Evolutionary conservation across 352 stramenopile genomes (phyloP), one percentile per base, ranked within the genome.

Genomic region (Phytopythium boreale): DNA sequence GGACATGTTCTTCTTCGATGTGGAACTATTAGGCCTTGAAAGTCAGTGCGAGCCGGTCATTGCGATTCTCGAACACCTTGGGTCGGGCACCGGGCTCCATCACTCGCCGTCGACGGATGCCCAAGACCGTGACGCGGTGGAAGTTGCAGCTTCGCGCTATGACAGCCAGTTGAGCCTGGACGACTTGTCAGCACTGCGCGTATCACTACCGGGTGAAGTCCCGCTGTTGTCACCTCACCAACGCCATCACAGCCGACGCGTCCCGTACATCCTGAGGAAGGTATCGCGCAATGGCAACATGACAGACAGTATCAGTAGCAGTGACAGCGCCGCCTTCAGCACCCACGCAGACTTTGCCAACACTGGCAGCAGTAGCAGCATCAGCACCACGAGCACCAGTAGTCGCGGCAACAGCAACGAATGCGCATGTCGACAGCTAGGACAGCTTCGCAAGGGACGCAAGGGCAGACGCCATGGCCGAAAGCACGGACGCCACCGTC

Each of bases 1-100:
- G 10, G 59, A 68, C 31, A 59, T 79, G 49, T 88, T 79, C 64
- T 82, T 76, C 61, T 84, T 88, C 22, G 77, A 88, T 58, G 72
- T 79, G 20, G 67, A 72, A 14, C 70, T 71, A 27, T 71, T 82
- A 43, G 69, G 71, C 20, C 44, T 75, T 22, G 10, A 15, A 27
- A 50, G 14, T n/a, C 17, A 56, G 27, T 15, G 26, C 17, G 26
- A 24, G 2, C 49, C 49, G 4, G 26, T 19, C 49, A 56, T 56
- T 24, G 49, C 49, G 19, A 56, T 56, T 26, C 49, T 56, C 15
- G 49, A 56, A 15, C 49, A 56, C 22, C 14, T 39, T 15, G 49
- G 49, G 4, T 56, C 49, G 6, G 49, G 15, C 14, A 24, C 49
- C 5, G 49, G 39, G 15, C 7, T 65, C 47, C 26, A 68, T 27